Base-by-base conservation (phyloP, 177 flowering plant species). In the Vitis hybrid region DNA sequence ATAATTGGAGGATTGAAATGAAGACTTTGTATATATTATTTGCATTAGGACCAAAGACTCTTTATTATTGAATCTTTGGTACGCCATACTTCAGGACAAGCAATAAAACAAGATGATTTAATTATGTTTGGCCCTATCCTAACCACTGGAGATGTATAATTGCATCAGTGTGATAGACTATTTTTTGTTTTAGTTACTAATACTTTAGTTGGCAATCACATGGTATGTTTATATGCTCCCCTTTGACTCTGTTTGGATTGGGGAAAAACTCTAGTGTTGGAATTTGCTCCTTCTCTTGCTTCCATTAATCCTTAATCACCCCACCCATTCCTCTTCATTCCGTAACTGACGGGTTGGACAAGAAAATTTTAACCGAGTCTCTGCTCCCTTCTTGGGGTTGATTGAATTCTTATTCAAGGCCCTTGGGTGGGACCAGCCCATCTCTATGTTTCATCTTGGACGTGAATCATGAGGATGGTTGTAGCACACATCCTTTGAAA, bases 151-250 rank as follows among this genome's bases (percentile, higher is more conserved):
- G 5, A 68, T 71, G 18, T 56, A 16, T 51, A 49, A 69, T 60
- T 51, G 52, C 52, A 9, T 5, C 51, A 55, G 52, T 62, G 63
- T 56, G 22, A 61, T 20, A 15, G 26, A 49, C 14, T 45, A 67
- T 20, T 59, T 57, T 11, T 45, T 26, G 18, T 5, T 63, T 11
- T 31, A 54, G 59, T 67, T 29, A 45, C 61, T 26, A 64, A 67
- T 7, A 58, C 70, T 67, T 22, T 74, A 70, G 82, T 77, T 79
- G 83, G 82, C 78, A 71, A 29, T 78, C 88, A 85, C 88, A 80
- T 85, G 88, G 77, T 13, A 62, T 78, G 81, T 71, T 78, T 68
- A 63, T 62, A 66, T 67, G 66, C 69, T 72, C 77, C 59, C 56
- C 57, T 69, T 64, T 71, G 70, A 72, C 77, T 60, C 48, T 76